Evolutionary conservation across 257 asterid genomes (phyloP).

Genomic region (Solanum neorickii): DNA sequence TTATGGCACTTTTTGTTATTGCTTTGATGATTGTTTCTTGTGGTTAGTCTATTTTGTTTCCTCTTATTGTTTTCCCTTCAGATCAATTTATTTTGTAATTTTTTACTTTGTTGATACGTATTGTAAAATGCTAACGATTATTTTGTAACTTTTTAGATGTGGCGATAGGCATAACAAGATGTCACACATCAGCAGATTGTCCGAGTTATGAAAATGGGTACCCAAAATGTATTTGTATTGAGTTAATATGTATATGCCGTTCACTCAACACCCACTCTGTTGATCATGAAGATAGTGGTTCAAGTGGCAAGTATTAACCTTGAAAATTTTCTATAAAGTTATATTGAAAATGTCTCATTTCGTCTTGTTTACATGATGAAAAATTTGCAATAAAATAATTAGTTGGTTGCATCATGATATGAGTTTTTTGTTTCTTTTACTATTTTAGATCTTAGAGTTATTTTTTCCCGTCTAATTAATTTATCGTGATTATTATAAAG

Average conservation of each 20-base stretch:
- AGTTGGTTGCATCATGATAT: background rate
- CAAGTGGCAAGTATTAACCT: background rate
- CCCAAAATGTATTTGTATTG: background rate
- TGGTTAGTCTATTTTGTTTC: background rate
- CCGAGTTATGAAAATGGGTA: background rate
- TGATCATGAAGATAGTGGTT: background rate
- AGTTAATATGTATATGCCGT: background rate
- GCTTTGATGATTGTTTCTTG: background rate
- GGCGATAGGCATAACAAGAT: background rate
- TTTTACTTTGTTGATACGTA: background rate
- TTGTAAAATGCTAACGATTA: background rate
- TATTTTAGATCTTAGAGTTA: background rate
- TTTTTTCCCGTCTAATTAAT: no score
- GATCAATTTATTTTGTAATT: background rate
- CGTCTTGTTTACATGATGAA: no score
- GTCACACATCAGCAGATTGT: background rate
- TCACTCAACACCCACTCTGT: background rate
- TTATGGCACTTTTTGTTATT: background rate
- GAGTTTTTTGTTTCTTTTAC: background rate
- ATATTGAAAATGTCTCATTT: no score
- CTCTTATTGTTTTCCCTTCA: background rate
- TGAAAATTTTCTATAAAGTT: no score
- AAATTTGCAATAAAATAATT: background rate
- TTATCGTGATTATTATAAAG: no score
- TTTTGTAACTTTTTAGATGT: background rate